Evolutionary conservation across 371 early-diverging fungal genomes (phyloP).

Genomic region (Mortierella sp.): DNA sequence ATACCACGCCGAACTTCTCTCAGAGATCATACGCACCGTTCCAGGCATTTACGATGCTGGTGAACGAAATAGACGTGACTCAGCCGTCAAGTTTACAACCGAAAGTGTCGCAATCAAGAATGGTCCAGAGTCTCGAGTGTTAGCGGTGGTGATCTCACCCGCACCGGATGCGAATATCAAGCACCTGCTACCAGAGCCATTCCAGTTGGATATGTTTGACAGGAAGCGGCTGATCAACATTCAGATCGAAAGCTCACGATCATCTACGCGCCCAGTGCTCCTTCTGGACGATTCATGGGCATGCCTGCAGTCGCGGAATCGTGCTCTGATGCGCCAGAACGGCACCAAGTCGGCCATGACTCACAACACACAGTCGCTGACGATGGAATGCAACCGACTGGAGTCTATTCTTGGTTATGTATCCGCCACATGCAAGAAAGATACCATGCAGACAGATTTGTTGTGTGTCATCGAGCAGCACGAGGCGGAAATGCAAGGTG

Average conservation of each 20-base stretch:
- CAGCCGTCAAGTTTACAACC: not conserved
- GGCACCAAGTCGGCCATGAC: constrained; percentile 10
- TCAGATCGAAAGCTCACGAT: constrained; percentile 15
- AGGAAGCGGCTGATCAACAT: constrained; percentile 21
- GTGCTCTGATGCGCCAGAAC: not conserved
- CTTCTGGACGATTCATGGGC: constrained; percentile 41
- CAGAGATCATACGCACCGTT: constrained; percentile 31
- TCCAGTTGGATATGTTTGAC: constrained; percentile 35
- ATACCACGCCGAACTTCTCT: constrained; percentile 36
- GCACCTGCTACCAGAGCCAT: constrained; percentile 21
- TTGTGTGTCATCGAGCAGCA: constrained; percentile 33
- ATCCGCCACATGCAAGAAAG: not conserved
- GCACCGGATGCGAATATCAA: constrained; percentile 19
- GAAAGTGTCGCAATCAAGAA: not conserved
- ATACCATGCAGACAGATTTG: constrained; percentile 12
- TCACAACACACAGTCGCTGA: constrained; percentile 7
- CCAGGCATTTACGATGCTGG: constrained; percentile 10
- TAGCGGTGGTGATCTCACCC: constrained; percentile 27
- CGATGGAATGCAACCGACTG: constrained; percentile 15
- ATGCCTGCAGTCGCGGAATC: constrained; percentile 4
- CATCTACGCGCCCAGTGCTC: not conserved
- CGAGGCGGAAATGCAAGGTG: constrained; percentile 22
- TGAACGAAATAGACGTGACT: not conserved
- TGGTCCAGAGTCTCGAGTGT: not conserved
- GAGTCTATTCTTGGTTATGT: constrained; percentile 11